These are phyloP conservation scores for Rhodomyrtus tomentosa DNA, from an alignment of 345 rosid species.

Conservation along the genomic window DNA sequence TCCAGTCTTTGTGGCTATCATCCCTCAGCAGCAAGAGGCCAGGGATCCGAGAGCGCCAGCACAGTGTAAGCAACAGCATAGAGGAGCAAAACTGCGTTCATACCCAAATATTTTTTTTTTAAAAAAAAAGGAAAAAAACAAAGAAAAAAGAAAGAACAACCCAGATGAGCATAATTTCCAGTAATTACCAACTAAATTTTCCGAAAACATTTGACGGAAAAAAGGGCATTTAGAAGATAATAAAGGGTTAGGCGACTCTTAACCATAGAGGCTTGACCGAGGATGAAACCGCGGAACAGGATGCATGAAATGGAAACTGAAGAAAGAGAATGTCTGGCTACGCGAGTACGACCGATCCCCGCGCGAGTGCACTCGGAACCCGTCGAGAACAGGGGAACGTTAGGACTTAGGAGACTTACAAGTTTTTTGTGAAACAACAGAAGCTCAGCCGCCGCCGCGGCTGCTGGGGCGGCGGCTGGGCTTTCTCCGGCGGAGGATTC, in stretches of 20 bases:
- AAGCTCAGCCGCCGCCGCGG: constrained; percentile 32
- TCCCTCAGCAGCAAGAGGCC: constrained; percentile 11
- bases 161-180: background rate
- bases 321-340: background rate
- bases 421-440: constrained; percentile 66
- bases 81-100: constrained; percentile 12
- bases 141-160: background rate
- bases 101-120: too few species aligned
- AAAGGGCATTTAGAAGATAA: background rate
- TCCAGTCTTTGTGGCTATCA: background rate
- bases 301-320: background rate
- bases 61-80: constrained; percentile 18
- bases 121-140: background rate
- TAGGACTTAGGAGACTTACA: constrained; percentile 25
- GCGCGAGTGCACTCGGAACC: too few species aligned
- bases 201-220: background rate
- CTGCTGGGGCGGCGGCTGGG: constrained; percentile 56
- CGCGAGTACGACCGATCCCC: background rate
- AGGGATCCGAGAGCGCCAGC: too few species aligned
- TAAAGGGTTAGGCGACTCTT: background rate
- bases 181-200: background rate
- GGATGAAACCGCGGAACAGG: background rate
- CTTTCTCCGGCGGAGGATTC: constrained; percentile 67
- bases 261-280: rapidly evolving
- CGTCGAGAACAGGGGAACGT: too few species aligned